Base-by-base conservation (phyloP, 257 asterid species). In the Apocynum venetum region DNA sequence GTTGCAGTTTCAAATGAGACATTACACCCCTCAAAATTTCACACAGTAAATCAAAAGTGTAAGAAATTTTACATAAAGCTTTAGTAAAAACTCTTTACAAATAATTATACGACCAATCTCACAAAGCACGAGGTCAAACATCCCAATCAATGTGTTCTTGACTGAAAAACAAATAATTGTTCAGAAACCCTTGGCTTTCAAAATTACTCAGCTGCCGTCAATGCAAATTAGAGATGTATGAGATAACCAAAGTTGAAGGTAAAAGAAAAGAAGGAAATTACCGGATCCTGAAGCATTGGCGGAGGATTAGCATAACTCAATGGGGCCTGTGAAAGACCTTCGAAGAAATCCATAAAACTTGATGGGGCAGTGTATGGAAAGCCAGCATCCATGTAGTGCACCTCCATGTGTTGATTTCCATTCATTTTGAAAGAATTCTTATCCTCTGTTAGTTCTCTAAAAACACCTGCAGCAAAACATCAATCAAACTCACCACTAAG, bases 201-300 rank as follows among this genome's bases (percentile, higher is more conserved):
- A 7, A 53, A 53, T 53, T 51, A 51, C 61, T 14, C 55, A 60
- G 65, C 57, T 20, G n/a, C 17, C 12, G 4, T 20, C 25, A 6
- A 38, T 3, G 4, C 31, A 72, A 46, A 72, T 10, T 41, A 41
- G 3, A 76, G 49, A 51, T 1, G 41, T 20, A 41, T 40, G 55
- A 61, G 35, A 36, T 7, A 68, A 72, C 36, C 0, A 4, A 59
- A 60, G 60, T 43, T 19, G 20, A 77, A 57, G 73, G 74, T 25
- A 43, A 38, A 25, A 60, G 48, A 49, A 59, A 35, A 35, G n/a
- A 47, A 72, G 35, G 40, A 31, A 64, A 65, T 56, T 55, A 90
- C 97, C 93, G 89, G 97, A 80, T 87, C 79, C 75, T 82, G 76
- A 66, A 73, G 91, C 86, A 88, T 79, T 71, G 75, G 85, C 52